phyloP scores from a whole-genome alignment of 768 basidiomycete species.

The Daedaleopsis sinensis region DNA sequence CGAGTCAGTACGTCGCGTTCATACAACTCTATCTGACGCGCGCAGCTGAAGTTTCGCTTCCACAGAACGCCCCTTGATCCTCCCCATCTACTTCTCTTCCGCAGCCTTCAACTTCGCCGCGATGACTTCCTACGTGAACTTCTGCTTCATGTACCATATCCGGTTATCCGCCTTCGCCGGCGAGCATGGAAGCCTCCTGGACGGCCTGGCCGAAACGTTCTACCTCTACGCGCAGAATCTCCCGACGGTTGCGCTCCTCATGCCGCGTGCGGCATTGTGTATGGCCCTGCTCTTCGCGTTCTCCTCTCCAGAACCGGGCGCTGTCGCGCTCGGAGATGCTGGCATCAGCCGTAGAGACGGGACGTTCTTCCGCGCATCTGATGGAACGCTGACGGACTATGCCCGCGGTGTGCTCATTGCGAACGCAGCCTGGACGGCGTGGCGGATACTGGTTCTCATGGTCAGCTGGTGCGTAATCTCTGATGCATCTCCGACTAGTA shows the following conservation, averaged over 20 bases:
- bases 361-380: conserved; percentile 68
- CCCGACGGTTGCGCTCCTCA: conserved; percentile 77
- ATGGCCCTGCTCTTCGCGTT: conserved; percentile 74
- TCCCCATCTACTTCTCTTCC: conserved; percentile 83
- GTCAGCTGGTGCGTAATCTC: conserved; percentile 60
- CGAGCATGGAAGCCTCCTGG: conserved; percentile 50
- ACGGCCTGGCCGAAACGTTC: conserved; percentile 80
- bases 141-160: conserved; percentile 82
- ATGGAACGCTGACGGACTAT: conserved; percentile 74
- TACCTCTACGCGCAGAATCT: conserved; percentile 86
- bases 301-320: conserved; percentile 50
- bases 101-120: conserved; percentile 75
- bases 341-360: conserved; percentile 59
- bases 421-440: conserved; percentile 81
- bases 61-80: conserved; percentile 78
- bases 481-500: neutral
- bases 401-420: conserved; percentile 79
- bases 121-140: conserved; percentile 80
- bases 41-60: neutral
- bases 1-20: conserved; percentile 65
- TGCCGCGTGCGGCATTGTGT: conserved; percentile 80
- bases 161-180: conserved; percentile 66
- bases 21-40: conserved; percentile 5
- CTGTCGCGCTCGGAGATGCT: conserved; percentile 48
- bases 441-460: conserved; percentile 71